phyloP scores from a whole-genome alignment of 768 basidiomycete genomes.

The Boletus edulis region DNA sequence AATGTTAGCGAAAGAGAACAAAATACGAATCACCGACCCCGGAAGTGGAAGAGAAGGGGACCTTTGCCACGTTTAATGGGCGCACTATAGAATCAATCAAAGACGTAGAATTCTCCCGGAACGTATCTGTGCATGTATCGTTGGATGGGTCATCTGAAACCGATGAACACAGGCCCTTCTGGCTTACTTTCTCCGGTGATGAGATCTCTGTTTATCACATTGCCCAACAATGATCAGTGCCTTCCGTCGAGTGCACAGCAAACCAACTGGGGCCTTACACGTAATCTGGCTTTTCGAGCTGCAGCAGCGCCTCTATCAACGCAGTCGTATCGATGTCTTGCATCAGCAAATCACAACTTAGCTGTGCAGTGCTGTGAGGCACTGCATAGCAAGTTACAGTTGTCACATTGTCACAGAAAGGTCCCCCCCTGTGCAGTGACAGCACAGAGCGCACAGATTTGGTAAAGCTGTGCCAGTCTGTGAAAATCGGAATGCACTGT shows the following conservation, averaged over 20 bases:
- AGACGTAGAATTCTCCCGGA: slow-evolving; percentile 61
- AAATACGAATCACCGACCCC: slow-evolving; percentile 46
- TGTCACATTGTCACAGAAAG: too few relatives aligned
- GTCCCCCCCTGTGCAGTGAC: too few relatives aligned
- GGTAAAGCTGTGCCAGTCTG: too few relatives aligned
- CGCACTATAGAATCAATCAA: slow-evolving; percentile 63
- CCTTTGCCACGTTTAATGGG: slow-evolving; percentile 52
- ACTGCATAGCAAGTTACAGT: too few relatives aligned
- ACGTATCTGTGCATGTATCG: slow-evolving; percentile 45
- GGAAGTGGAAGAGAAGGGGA: slow-evolving; percentile 69
- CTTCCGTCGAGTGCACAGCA: not conserved
- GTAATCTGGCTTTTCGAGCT: slow-evolving; percentile 63
- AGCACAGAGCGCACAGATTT: too few relatives aligned
- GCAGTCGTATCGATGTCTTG: slow-evolving; percentile 63
- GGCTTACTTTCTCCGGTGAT: slow-evolving; percentile 65
- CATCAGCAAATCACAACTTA: too few relatives aligned
- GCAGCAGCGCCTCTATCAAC: slow-evolving; percentile 56
- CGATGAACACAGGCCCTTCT: not conserved
- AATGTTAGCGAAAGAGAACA: not conserved
- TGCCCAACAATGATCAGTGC: slow-evolving; percentile 23
- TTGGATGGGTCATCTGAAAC: not conserved
- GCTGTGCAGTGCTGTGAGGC: too few relatives aligned
- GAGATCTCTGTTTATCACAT: slow-evolving; percentile 70
- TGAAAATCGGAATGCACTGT: too few relatives aligned
- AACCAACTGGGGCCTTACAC: slow-evolving; percentile 43